Conservation (phyloP, 306 rosid species). For the Hippophae tibetana region DNA sequence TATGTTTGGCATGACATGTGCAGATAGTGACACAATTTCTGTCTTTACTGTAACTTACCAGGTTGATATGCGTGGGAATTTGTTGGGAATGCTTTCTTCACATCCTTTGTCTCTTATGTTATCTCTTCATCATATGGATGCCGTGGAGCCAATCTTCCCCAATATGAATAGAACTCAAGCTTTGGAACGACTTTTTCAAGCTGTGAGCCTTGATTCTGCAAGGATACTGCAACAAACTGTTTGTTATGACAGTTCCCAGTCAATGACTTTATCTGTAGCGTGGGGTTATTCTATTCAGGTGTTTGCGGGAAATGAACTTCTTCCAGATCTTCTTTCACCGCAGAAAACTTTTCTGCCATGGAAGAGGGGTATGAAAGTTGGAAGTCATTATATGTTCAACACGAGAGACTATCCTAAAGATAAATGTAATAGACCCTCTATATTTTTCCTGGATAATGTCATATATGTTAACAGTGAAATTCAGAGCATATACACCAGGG, state of each 20-base stretch:
- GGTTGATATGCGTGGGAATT: conserved; percentile 85
- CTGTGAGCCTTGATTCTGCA: conserved; percentile 62
- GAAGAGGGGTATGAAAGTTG: conserved; percentile 47
- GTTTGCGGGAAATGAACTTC: conserved; percentile 53
- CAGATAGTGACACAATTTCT: conserved; percentile 1
- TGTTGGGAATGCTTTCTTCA: conserved; percentile 73
- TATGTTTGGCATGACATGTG: not conserved
- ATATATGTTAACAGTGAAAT: conserved; percentile 31
- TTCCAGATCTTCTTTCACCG: conserved; percentile 55
- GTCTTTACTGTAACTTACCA: conserved; percentile 14
- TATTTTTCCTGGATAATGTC: conserved; percentile 48
- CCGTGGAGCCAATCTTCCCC: conserved; percentile 67
- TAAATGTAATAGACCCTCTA: conserved; percentile 57
- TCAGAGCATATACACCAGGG: conserved; percentile 48
- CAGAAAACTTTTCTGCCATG: conserved; percentile 71
- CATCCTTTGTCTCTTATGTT: conserved; percentile 74
- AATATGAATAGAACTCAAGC: conserved; percentile 49
- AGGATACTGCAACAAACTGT: conserved; percentile 74
- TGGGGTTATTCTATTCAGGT: conserved; percentile 84
- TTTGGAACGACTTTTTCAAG: conserved; percentile 52
- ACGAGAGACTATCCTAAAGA: conserved; percentile 57
- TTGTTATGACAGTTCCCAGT: conserved; percentile 59
- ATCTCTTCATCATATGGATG: conserved; percentile 90
- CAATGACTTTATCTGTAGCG: conserved; percentile 64
- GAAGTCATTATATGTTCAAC: conserved; percentile 46